Evolutionary conservation across 805 yeast species (phyloP), one percentile per base, ranked within the genome.

Genomic region (Saturnispora quitensis): DNA sequence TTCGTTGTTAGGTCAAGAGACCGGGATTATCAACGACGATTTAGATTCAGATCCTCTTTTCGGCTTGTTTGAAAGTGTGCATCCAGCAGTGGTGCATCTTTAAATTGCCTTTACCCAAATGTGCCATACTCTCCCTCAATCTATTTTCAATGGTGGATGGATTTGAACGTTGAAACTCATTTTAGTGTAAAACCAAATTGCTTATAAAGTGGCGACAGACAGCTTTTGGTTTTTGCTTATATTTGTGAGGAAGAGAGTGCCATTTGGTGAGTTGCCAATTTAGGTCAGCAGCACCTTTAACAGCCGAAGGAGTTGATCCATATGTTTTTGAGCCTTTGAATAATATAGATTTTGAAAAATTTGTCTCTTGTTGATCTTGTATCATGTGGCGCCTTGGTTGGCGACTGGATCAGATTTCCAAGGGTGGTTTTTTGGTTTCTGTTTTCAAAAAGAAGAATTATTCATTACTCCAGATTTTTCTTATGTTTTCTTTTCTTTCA

Each of bases 251-350:
- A 38, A 12, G 17, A 7, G 28, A 5, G 43, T 48, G 5, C 35
- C 33, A 34, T 36, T 31, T 43, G 42, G 35, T 22, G 17, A 42
- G 18, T 20, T 22, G 6, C 20, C 27, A 40, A 18, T 17, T 51
- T 53, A 58, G 69, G 71, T 68, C 70, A 50, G 71, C 71, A 68
- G 71, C 70, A 66, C 71, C 71, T 66, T 66, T 67, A 62, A 56
- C 62, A 55, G 57, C 69, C 58, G 65, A 57, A 61, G 55, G 47
- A 48, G 53, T 50, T 36, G 54, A 55, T 57, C 62, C 68, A 56
- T 66, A 62, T 56, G 67, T 61, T 52, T 61, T 67, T 54, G 69
- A 65, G 38, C 69, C 66, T 52, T 64, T 63, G 44, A 53, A 53
- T 56, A 10, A 59, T 47, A 31, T 31, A 31, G 50, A 40, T 34